phyloP scores from a whole-genome alignment of 306 rosid species.

The Neltuma alba region DNA sequence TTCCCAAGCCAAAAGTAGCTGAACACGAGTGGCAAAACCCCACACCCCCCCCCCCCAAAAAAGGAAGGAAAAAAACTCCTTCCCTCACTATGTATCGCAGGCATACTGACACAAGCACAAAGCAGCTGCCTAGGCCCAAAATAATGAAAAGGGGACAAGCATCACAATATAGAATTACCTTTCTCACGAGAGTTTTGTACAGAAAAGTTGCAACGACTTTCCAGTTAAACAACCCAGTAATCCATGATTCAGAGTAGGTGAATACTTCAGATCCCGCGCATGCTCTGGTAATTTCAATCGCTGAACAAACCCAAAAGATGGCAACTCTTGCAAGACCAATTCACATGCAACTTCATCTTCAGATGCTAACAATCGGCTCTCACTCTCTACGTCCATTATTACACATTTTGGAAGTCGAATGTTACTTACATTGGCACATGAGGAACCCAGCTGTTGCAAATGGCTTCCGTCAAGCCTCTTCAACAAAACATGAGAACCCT shows the following conservation, averaged over 20 bases:
- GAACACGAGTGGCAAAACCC: not conserved
- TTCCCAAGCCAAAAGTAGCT: not conserved
- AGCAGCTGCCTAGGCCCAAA: not conserved
- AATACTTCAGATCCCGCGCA: slow-evolving; percentile 73
- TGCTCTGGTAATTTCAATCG: slow-evolving; percentile 50
- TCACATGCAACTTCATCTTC: slow-evolving; percentile 61
- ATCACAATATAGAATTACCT: slow-evolving; percentile 28
- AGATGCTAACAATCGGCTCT: slow-evolving; percentile 61
- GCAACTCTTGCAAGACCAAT: slow-evolving; percentile 73
- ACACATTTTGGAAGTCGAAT: slow-evolving; percentile 68
- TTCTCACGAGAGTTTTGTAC: slow-evolving; percentile 42
- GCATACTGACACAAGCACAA: not conserved
- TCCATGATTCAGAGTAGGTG: slow-evolving; percentile 46
- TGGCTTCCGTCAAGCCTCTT: slow-evolving; percentile 39
- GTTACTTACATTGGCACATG: slow-evolving; percentile 55
- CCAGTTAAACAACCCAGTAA: slow-evolving; percentile 69
- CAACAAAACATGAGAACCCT: slow-evolving; percentile 67
- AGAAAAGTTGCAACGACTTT: slow-evolving; percentile 63
- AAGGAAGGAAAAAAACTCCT: too few relatives aligned
- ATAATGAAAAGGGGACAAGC: not conserved
- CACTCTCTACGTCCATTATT: slow-evolving; percentile 48
- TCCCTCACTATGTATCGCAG: not conserved
- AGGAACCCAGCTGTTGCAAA: slow-evolving; percentile 59
- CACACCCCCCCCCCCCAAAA: not conserved
- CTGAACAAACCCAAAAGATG: slow-evolving; percentile 67